Evolutionary conservation across 306 rosid genomes (phyloP), one percentile per base, ranked within the genome.

Genomic region (Biancaea sappan): DNA sequence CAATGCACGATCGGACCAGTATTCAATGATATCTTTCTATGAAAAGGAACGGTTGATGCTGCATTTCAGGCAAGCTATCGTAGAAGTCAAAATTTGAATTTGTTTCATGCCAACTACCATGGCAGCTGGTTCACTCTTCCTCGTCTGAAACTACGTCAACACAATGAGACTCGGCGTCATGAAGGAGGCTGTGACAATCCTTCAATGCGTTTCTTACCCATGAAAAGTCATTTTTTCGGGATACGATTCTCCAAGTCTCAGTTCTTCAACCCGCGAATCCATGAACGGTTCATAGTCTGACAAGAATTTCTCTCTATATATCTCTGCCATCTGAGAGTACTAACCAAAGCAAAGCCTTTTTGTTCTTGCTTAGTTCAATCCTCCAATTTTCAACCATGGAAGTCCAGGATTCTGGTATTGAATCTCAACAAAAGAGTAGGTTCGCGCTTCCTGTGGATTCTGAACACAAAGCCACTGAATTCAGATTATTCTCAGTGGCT

Each of bases 401-500:
- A 47, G 59, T 66, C 19, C 80, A 84, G 38, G 46, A 53, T 62
- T 37, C 75, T 46, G 66, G 53, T 16, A 77, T 34, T 26, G 86
- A 83, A 59, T 43, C 85, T 29, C 74, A 77, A 16, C 63, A 73
- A 7, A 40, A 4, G 4, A 8, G 13, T 8, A 82, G 82, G 2
- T 93, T 88, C 47, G 53, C 86, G 34, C 74, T 94, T 10, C 91
- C 94, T 0, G 96, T 94, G 66, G 98, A 94, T 72, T 91, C 96
- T 5, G 98, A 94, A 52, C 76, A 94, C 87, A 94, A 91, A 74
- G 81, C 97, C 43, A 91, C 96, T 0, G 88, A 54, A 54, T 89
- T 94, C 82, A 77, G 89, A 52, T 41, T 94, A 25, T 86, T 89
- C 67, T 91, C 98, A 9, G 29, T 75, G 5, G 87, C 94, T 2